A percentile compares a stretch with the other conserved stretches of the same genome.
Conservation (phyloP, 106 monocot species). For the Allium sativum region DNA sequence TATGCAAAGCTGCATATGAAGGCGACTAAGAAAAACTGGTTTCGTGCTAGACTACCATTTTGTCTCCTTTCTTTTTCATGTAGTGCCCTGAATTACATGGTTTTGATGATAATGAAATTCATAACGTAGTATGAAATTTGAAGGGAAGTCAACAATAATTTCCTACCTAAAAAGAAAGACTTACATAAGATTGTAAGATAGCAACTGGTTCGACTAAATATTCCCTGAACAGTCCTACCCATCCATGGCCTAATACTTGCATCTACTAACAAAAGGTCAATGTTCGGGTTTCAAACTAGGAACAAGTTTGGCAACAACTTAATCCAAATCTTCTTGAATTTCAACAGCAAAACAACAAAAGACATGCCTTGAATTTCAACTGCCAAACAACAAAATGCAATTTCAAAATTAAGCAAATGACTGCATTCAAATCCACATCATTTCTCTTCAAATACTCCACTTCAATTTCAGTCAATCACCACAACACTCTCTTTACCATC, state of each 20-base stretch:
- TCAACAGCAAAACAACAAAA: too few relatives aligned
- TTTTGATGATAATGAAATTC: background rate
- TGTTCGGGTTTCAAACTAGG: too few relatives aligned
- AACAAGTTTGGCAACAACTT: too few relatives aligned
- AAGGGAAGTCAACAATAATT: background rate
- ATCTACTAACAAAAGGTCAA: background rate
- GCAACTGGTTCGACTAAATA: slow-evolving; percentile 80
- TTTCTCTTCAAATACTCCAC: too few relatives aligned
- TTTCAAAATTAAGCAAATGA: too few relatives aligned
- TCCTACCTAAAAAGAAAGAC: slow-evolving; percentile 84
- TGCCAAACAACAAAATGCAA: too few relatives aligned
- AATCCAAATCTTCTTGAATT: too few relatives aligned
- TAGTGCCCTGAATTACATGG: slow-evolving; percentile 39
- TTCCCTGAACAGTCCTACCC: slow-evolving; percentile 82
- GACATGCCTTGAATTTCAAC: too few relatives aligned
- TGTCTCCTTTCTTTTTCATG: slow-evolving; percentile 64
- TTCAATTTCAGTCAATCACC: too few relatives aligned
- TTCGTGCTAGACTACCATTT: slow-evolving; percentile 37
- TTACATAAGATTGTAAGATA: slow-evolving; percentile 84
- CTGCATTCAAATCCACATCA: too few relatives aligned
- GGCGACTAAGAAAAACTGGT: slow-evolving; percentile 78
- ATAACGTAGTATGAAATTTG: background rate
- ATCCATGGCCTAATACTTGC: slow-evolving; percentile 75
- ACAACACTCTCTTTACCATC: too few relatives aligned
- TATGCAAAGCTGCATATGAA: slow-evolving; percentile 89